Evolutionary conservation across 768 basidiomycete species (phyloP), one percentile per base, ranked within the genome.

Genomic region (Tephrocybe sp.): DNA sequence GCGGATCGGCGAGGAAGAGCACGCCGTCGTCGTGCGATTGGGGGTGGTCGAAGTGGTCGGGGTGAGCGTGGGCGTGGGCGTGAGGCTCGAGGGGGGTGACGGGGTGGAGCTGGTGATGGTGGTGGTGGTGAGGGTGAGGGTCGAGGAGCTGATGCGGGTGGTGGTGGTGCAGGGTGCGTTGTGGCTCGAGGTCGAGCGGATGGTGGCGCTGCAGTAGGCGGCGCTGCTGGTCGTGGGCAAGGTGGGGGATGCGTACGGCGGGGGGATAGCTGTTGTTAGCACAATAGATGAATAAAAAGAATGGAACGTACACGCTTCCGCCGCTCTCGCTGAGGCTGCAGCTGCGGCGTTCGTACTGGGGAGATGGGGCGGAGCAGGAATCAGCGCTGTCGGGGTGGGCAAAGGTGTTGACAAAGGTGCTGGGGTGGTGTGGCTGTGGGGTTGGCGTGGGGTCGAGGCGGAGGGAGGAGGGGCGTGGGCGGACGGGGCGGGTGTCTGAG

Each of bases 381-480:
- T 41, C 5, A 25, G 18, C 37, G 5, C 15, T 5, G 15, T 5
- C 15, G 37, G 37, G 5, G 15, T 4, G n/a, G 4, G n/a, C 39
- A 32, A 37, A 48, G 9, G 37, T 5, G 34, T 36, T 36, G 34
- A 24, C 20, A n/a, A 39, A 39, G n/a, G 34, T 15, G 34, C 17
- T n/a, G 15, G 34, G 4, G 15, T 36, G 17, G 34, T 34, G 18
- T 18, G 20, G n/a, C 5, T 23, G 36, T 33, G 43, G 43, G 25
- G 43, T 21, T 28, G 39, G 52, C 28, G 63, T 45, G 2, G 54
- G 51, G 9, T 68, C 62, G 17, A 71, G 54, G 3, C 67, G 62
- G n/a, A 70, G 56, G 28, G 65, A 63, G 1, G 68, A 64, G 0
- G 66, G 67, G 0, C 66, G 66, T 15, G 67, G 63, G 21, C 69